These are phyloP conservation scores for Exophiala sideris DNA, from an alignment of 2,329 filamentous ascomycete species.

Conservation along the genomic window DNA sequence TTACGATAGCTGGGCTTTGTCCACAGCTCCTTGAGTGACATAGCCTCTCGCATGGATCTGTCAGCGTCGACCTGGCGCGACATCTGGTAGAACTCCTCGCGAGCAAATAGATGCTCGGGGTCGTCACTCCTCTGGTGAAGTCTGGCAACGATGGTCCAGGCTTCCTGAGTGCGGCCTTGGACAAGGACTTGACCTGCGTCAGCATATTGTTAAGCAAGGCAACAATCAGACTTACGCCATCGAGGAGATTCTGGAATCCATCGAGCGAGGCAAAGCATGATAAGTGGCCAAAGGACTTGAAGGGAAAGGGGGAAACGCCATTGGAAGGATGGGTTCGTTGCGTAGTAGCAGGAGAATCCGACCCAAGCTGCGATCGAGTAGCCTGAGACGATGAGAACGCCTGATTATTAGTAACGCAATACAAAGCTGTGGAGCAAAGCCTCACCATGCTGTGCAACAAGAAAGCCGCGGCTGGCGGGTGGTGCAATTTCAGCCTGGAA, in stretches of 20 bases:
- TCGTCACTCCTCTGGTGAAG: constrained; percentile 20
- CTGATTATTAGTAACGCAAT: too few relatives aligned
- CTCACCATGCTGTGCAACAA: constrained; percentile 7
- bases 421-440: neutral
- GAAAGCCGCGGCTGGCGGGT: constrained; percentile 6
- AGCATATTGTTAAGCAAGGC: neutral
- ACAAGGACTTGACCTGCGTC: neutral
- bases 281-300: constrained; percentile 4
- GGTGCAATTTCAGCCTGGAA: constrained; percentile 11
- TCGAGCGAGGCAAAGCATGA: constrained; percentile 39
- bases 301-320: constrained; percentile 13
- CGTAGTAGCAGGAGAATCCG: constrained; percentile 7
- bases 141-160: constrained; percentile 18
- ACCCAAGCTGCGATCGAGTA: constrained; percentile 9
- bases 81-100: constrained; percentile 1
- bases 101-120: constrained; percentile 4
- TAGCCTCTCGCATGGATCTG: too few relatives aligned
- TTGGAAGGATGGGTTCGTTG: neutral
- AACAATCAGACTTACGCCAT: constrained; percentile 8
- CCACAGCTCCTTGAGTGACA: too few relatives aligned
- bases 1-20: too few relatives aligned
- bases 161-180: constrained; percentile 8
- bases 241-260: constrained; percentile 30
- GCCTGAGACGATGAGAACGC: neutral
- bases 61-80: too few relatives aligned